Percentiles rank a stretch among this genome's conserved stretches.
These are phyloP conservation scores for Meira miltonrushii DNA, from an alignment of 1,284 basidiomycete species.

Conservation along the genomic window DNA sequence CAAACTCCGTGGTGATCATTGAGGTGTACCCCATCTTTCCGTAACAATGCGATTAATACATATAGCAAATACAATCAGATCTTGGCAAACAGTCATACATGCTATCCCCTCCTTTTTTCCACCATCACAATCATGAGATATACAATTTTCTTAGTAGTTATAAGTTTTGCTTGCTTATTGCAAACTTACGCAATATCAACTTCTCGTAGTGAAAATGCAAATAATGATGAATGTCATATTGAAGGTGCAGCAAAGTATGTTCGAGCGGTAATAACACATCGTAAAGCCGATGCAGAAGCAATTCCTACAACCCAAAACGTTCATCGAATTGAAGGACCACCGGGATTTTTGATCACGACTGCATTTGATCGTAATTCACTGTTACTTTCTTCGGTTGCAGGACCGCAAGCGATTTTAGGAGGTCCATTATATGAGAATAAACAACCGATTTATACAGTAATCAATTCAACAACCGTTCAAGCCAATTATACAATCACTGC, in stretches of 20 bases:
- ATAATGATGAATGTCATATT: background rate
- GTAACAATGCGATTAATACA: no score
- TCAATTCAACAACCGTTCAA: constrained; percentile 1
- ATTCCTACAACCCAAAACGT: background rate
- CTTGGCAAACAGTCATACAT: no score
- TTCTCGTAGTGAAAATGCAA: constrained; percentile 20
- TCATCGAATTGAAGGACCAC: background rate
- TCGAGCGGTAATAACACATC: background rate
- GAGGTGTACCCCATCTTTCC: no score
- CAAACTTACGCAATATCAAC: no score
- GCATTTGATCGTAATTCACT: background rate
- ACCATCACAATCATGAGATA: no score
- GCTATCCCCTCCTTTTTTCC: no score
- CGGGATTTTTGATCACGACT: background rate
- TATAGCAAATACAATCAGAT: no score
- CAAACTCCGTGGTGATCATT: no score
- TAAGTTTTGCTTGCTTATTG: no score
- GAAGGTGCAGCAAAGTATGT: background rate
- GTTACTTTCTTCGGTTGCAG: background rate
- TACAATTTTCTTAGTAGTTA: no score
- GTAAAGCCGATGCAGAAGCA: background rate
- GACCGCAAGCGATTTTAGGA: background rate
- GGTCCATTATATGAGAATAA: background rate
- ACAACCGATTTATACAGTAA: background rate
- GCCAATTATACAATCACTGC: background rate